Percentiles rank a stretch among this genome's conserved stretches.
phyloP scores from a whole-genome alignment of 768 basidiomycete species.

The Artomyces pyxidatus region DNA sequence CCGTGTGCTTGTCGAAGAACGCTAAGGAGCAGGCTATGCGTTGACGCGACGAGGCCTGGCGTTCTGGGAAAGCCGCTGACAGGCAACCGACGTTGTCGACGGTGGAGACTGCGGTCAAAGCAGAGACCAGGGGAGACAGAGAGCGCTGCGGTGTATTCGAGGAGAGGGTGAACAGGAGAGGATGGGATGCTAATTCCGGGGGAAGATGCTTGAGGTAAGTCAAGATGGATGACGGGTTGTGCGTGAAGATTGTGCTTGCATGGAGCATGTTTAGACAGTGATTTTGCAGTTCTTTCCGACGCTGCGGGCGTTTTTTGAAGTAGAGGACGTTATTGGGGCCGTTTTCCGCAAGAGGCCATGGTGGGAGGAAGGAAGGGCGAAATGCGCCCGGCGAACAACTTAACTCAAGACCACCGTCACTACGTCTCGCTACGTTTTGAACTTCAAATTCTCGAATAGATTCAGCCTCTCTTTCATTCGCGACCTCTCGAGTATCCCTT shows the following conservation, averaged over 20 bases:
- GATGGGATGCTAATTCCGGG: constrained; percentile 16
- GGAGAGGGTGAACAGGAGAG: constrained; percentile 45
- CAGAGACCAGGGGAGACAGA: constrained; percentile 25
- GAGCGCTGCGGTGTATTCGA: constrained; percentile 28
- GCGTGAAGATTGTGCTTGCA: constrained; percentile 10
- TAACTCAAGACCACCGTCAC: too few species aligned
- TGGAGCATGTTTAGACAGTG: too few species aligned
- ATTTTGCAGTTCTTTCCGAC: too few species aligned
- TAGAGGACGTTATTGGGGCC: too few species aligned
- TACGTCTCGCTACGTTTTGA: too few species aligned
- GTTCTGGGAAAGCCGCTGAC: constrained; percentile 34
- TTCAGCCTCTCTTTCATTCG: too few species aligned
- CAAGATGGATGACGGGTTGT: constrained; percentile 7
- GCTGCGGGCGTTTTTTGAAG: too few species aligned
- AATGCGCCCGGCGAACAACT: too few species aligned
- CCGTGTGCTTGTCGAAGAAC: constrained; percentile 35
- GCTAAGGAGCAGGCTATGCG: constrained; percentile 50
- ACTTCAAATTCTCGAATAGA: too few species aligned
- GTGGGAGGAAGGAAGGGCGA: too few species aligned
- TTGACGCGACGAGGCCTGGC: constrained; percentile 14
- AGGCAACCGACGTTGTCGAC: constrained; percentile 51
- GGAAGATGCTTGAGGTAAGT: constrained; percentile 8
- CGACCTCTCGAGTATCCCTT: too few species aligned
- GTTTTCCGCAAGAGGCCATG: too few species aligned
- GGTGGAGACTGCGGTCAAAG: constrained; percentile 17